Percentiles rank a stretch among this genome's conserved stretches.
Evolutionary conservation across 257 asterid species (phyloP).

Genomic region (Solanum microdontum): DNA sequence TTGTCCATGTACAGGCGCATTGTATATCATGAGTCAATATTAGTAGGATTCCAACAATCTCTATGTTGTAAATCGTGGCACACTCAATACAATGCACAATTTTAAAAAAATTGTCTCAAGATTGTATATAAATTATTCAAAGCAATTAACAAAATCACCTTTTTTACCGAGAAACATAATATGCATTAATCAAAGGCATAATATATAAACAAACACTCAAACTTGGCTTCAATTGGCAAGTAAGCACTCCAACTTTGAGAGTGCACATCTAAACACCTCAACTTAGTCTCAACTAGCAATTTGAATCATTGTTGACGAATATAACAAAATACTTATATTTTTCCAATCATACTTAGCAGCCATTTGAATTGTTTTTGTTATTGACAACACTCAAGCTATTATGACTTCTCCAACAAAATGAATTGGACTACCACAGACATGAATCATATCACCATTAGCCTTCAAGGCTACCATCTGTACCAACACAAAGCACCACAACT

Average conservation of each 20-base stretch:
- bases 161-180: neutral
- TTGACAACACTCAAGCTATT: neutral
- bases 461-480: neutral
- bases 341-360: neutral
- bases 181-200: neutral
- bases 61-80: neutral
- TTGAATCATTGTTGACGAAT: neutral
- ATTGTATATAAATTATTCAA: neutral
- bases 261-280: neutral
- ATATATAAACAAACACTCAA: neutral
- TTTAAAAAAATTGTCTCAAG: neutral
- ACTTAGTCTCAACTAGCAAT: neutral
- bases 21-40: neutral
- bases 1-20: neutral
- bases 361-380: neutral
- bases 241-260: neutral
- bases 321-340: neutral
- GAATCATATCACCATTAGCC: neutral
- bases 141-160: neutral
- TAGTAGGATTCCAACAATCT: neutral
- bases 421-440: neutral
- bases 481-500: neutral
- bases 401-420: neutral
- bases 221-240: neutral
- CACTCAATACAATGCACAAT: neutral